Conservation (phyloP, 1,284 basidiomycete species). For the Ganoderma sp. region DNA sequence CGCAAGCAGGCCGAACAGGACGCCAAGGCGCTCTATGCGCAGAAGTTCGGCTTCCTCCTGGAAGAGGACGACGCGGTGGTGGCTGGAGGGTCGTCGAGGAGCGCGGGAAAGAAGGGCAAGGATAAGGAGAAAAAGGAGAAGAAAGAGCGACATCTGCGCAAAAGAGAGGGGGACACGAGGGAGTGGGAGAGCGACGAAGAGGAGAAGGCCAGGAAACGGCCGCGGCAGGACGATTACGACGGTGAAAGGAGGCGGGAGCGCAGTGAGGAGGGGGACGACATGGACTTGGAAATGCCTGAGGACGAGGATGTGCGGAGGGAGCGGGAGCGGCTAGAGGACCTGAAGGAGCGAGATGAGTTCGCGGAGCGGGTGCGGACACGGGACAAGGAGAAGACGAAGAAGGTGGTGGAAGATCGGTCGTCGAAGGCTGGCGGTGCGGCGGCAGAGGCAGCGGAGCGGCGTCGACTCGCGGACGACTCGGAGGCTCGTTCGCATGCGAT, state of each 20-base stretch:
- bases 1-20: conserved; percentile 74
- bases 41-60: conserved; percentile 80
- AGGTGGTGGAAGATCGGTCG: conserved; percentile 91
- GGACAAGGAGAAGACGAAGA: conserved; percentile 88
- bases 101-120: conserved; percentile 44
- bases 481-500: conserved; percentile 81
- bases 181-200: conserved; percentile 92
- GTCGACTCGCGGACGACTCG: conserved; percentile 85
- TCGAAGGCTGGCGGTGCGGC: conserved; percentile 75
- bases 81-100: conserved; percentile 32
- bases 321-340: conserved; percentile 78
- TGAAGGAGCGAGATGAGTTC: conserved; percentile 91
- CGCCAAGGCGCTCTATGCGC: conserved; percentile 68
- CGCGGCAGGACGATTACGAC: conserved; percentile 54
- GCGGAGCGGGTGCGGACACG: conserved; percentile 86
- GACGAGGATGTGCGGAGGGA: conserved; percentile 77
- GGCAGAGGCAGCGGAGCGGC: conserved; percentile 82
- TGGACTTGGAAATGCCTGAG: conserved; percentile 61
- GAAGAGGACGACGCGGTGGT: conserved; percentile 70
- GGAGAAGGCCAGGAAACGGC: conserved; percentile 73
- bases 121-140: conserved; percentile 50
- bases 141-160: conserved; percentile 72
- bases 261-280: conserved; percentile 45
- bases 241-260: conserved; percentile 27
- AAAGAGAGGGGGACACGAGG: conserved; percentile 77